Conservation (phyloP, 306 rosid species). For the Quercus mongolica region DNA sequence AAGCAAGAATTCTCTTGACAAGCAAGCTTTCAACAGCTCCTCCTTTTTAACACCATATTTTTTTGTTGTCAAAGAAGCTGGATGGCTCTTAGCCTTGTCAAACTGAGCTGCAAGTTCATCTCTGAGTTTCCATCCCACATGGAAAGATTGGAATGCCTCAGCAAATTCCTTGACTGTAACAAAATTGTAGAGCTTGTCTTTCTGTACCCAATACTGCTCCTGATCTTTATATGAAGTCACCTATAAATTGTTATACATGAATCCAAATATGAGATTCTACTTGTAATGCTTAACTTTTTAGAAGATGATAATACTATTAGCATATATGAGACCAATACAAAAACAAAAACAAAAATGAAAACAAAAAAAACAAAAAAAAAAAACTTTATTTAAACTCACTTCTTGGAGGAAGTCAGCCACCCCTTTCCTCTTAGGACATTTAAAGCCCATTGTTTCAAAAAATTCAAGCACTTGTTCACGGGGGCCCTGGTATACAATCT, state of each 20-base stretch:
- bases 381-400: conserved; percentile 26
- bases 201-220: conserved; percentile 45
- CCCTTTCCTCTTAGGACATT: conserved; percentile 55
- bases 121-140: conserved; percentile 30
- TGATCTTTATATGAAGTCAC: conserved; percentile 63
- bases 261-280: background rate
- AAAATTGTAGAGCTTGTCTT: conserved; percentile 35
- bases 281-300: background rate
- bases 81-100: conserved; percentile 48
- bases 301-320: background rate
- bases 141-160: conserved; percentile 45
- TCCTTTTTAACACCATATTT: conserved; percentile 40
- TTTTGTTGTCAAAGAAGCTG: conserved; percentile 47
- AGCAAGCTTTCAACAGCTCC: conserved; percentile 48
- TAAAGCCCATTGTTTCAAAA: conserved; percentile 46
- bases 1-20: conserved; percentile 49
- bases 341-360: no score
- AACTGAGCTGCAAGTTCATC: conserved; percentile 43
- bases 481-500: conserved; percentile 60
- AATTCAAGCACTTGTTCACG: conserved; percentile 41
- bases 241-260: conserved; percentile 20
- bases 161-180: conserved; percentile 43
- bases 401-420: conserved; percentile 62
- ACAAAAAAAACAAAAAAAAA: no score
- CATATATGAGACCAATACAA: background rate